Base-by-base conservation (phyloP, 805 yeast species). In the Candida ovalis region DNA sequence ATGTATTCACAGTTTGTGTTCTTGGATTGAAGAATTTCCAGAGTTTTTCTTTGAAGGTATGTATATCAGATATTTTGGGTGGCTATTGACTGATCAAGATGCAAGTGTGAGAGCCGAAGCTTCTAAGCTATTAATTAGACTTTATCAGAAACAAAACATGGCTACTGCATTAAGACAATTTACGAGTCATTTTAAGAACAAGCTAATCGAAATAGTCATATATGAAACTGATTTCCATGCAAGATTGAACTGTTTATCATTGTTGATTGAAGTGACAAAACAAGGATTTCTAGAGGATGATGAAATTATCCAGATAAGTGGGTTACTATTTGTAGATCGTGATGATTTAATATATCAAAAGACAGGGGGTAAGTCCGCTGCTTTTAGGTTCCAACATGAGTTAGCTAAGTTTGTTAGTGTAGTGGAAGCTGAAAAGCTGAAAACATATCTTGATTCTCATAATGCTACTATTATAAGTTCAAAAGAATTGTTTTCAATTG, bases 11-110 rank as follows among this genome's bases (percentile, higher is more conserved):
- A 73, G 76, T 32, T 69, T 90, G 44, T 81, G 88, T n/a, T 70
- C 66, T 17, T 86, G 96, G 88, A 86, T 88, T 68, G 73, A 76
- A n/a, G 60, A 68, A 6, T 77, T 77, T 51, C 95, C 96, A 0
- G 90, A 85, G 48, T 68, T 73, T 46, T 89, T 86, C 58, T 76
- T 86, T 53, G 86, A 81, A 51, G 82, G 84, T 12, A 71, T 82
- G 1, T 88, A 82, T 58, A 72, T 89, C 53, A 77, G 90, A 52
- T 88, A 86, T 63, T 75, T 86, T 59, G 96, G 96, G 4, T 86
- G 95, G 95, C 71, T 88, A 30, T 68, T 91, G 38, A 82, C 91
- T n/a, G 97, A 90, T 60, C 71, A 80, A 2, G 75, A 78, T 15
- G 64, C 76, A 10, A 52, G 61, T 3, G 95, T 88, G 1, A 75